Base-by-base conservation (phyloP, 768 basidiomycete genomes). In the Multifurca ochricompacta region DNA sequence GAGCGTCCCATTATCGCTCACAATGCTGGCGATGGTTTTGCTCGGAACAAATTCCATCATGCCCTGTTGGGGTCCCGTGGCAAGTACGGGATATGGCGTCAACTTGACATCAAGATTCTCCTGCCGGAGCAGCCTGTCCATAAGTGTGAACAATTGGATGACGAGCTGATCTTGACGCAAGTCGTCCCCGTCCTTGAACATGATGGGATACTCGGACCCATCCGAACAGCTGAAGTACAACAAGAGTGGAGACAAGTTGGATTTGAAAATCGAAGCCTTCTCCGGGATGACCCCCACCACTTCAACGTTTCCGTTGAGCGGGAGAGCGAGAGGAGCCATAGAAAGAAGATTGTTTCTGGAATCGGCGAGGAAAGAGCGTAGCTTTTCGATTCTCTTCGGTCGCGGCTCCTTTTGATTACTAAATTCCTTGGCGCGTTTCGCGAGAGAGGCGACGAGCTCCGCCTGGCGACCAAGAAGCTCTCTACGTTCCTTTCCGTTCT, bases 181-280 rank as follows among this genome's bases (percentile, higher is more conserved):
- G 66, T 99, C 96, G 66, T 98, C 96, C 13, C 96, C 96, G 62
- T 97, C 94, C 70, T 98, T 99, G 78, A 98, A 97, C 56, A 99
- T 98, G 48, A 97, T 80, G 0, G 94, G 89, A 68, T 87, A 98
- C 65, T 93, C 89, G 14, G 82, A 78, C 9, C 88, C 85, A 53
- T 91, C 87, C 9, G 82, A 74, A 61, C 88, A 87, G 62, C 90
- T 85, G 69, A 98, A 95, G 68, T 87, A 91, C 16, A 99, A 75
- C 18, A 95, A 75, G 48, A 99, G 76, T 0, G 96, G 96, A 63
- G 83, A 91, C 50, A 97, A 82, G 66, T 94, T 97, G 41, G 93
- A 96, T 67, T 98, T 99, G 79, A 99, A 98, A 32, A 98, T 87
- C 16, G 87, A 88, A 1, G 91, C 95, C 65, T 91, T 91, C 51